These are phyloP conservation scores for Epichloe elymi DNA, from an alignment of 2,329 filamentous ascomycete genomes.

Conservation along the genomic window DNA sequence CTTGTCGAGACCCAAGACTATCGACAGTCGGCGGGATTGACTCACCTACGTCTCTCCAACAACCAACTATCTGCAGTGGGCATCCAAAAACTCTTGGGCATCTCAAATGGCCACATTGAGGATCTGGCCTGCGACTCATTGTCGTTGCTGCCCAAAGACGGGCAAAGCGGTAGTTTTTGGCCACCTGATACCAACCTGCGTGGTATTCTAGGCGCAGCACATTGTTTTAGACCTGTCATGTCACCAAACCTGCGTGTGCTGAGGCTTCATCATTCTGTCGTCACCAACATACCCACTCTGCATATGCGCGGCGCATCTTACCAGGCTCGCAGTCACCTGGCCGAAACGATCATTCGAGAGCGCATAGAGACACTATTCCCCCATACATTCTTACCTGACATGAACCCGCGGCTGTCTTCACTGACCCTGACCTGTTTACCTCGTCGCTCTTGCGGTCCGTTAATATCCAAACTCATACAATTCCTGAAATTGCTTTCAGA, in stretches of 20 bases:
- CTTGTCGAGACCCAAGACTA: slow-evolving; percentile 8
- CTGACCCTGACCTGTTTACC: slow-evolving; percentile 43
- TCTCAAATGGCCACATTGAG: slow-evolving; percentile 33
- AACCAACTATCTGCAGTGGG: slow-evolving; percentile 34
- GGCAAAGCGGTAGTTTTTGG: slow-evolving; percentile 10
- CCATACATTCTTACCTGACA: slow-evolving; percentile 36
- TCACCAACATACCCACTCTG: slow-evolving; percentile 40
- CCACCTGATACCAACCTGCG: slow-evolving; percentile 20
- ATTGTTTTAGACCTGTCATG: slow-evolving; percentile 38
- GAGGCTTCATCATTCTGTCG: slow-evolving; percentile 45
- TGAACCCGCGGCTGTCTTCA: slow-evolving; percentile 40
- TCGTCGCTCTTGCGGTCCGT: slow-evolving; percentile 34
- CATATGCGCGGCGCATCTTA: slow-evolving; percentile 23
- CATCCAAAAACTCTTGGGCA: slow-evolving; percentile 29
- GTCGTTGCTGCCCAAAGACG: slow-evolving; percentile 14
- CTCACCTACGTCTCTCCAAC: slow-evolving; percentile 40
- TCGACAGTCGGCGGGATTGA: slow-evolving; percentile 23
- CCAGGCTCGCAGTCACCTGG: slow-evolving; percentile 24
- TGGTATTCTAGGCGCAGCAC: slow-evolving; percentile 31
- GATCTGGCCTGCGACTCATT: slow-evolving; percentile 37
- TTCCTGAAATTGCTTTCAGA: slow-evolving; percentile 33
- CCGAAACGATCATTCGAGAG: slow-evolving; percentile 31
- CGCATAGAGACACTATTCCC: slow-evolving; percentile 34
- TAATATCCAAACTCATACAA: slow-evolving; percentile 31
- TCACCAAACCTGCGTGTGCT: slow-evolving; percentile 40